Conservation (phyloP, 2,329 filamentous ascomycete genomes). For the Thyridium curvatum region DNA sequence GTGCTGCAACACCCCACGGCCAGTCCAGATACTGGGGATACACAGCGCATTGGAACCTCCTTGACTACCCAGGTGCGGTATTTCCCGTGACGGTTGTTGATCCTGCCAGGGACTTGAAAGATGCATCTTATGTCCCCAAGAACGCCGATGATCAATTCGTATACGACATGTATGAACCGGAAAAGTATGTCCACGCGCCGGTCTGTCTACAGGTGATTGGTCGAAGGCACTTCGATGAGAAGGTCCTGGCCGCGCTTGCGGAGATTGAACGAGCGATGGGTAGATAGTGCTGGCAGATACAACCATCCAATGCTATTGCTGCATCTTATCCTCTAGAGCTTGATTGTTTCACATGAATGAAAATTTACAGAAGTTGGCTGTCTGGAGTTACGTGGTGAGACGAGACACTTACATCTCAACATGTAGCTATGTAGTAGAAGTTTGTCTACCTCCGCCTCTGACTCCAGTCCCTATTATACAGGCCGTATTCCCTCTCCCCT, state of each 20-base stretch:
- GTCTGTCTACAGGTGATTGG: constrained; percentile 48
- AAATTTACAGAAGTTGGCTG: too few species aligned
- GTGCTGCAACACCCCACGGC: constrained; percentile 28
- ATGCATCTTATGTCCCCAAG: constrained; percentile 9
- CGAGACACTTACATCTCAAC: too few species aligned
- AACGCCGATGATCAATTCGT: constrained; percentile 12
- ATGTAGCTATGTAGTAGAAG: too few species aligned
- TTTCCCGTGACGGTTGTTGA: constrained; percentile 45
- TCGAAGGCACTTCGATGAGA: constrained; percentile 44
- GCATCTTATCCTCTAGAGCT: too few species aligned
- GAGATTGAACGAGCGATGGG: constrained; percentile 1
- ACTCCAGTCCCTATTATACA: constrained; percentile 12
- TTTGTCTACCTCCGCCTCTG: constrained; percentile 2
- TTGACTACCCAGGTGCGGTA: constrained; percentile 58
- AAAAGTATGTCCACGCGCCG: constrained; percentile 40
- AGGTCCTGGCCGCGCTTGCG: constrained; percentile 6
- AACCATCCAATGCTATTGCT: too few species aligned
- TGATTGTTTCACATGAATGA: too few species aligned
- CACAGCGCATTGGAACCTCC: constrained; percentile 60
- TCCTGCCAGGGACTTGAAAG: constrained; percentile 15
- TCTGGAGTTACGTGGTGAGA: too few species aligned
- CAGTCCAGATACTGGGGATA: constrained; percentile 54
- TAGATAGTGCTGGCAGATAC: neutral
- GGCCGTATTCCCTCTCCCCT: constrained; percentile 10
- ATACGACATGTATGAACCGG: constrained; percentile 27